A percentile compares a stretch with the other conserved stretches of the same genome.
Conservation (phyloP, 2,329 filamentous ascomycete genomes). For the Neofusicoccum umdonicola region DNA sequence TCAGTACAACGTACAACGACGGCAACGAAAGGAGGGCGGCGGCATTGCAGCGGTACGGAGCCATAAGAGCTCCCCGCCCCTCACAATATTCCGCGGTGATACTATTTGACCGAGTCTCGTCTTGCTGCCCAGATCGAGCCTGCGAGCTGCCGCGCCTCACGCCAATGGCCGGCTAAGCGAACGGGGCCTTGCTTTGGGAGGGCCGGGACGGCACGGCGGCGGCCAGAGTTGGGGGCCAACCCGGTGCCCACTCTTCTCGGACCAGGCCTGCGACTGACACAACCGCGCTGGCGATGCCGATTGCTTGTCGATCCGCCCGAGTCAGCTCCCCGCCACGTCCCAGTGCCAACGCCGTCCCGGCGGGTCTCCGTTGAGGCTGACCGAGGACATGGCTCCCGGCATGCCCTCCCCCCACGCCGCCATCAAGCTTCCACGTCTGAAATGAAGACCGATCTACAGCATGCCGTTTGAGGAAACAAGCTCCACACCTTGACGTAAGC, state of each 20-base stretch:
- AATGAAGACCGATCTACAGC: neutral
- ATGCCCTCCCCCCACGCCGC: neutral
- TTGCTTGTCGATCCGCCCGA: neutral
- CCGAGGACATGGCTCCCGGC: neutral
- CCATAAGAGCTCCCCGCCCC: neutral
- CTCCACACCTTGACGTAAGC: conserved; percentile 7
- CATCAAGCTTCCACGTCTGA: neutral
- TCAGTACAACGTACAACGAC: neutral
- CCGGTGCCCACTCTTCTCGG: neutral
- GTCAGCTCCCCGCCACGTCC: neutral
- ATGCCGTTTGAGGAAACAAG: neutral
- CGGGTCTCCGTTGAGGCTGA: neutral
- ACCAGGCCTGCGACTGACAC: neutral
- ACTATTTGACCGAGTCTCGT: conserved; percentile 11
- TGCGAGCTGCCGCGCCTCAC: neutral
- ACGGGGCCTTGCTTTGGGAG: neutral
- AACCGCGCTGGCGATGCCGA: neutral
- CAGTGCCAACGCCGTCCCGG: neutral
- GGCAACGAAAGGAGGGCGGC: neutral
- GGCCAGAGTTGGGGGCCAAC: neutral
- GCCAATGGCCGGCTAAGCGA: neutral
- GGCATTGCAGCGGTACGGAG: neutral
- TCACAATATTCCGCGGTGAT: conserved; percentile 3
- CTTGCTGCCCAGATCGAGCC: conserved; percentile 1
- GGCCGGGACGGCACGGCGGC: neutral